A percentile compares a stretch with the other conserved stretches of the same genome.
These are phyloP conservation scores for Cytospora mali DNA, from an alignment of 2,329 filamentous ascomycete species.

Conservation along the genomic window DNA sequence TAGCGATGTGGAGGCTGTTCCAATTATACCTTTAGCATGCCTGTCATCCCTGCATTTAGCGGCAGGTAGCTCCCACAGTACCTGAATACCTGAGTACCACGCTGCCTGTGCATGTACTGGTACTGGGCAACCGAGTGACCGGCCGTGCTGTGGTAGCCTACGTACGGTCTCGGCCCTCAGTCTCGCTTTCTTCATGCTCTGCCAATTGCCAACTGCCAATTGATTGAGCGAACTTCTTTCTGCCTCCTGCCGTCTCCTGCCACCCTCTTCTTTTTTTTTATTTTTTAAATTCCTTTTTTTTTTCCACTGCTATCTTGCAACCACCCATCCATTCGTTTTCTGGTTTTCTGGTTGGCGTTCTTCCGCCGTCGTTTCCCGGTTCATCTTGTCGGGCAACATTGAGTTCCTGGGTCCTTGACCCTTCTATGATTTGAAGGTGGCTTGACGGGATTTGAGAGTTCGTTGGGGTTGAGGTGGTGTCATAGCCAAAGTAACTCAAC, in stretches of 20 bases:
- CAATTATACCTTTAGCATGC: neutral
- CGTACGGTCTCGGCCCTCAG: neutral
- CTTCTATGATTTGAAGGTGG: slow-evolving; percentile 32
- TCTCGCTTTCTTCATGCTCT: neutral
- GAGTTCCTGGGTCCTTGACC: slow-evolving; percentile 15
- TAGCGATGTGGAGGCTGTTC: slow-evolving; percentile 1
- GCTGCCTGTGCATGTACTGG: neutral
- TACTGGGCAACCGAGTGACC: neutral
- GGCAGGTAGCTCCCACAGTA: neutral
- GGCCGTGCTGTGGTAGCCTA: neutral
- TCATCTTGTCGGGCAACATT: neutral
- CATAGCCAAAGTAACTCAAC: neutral
- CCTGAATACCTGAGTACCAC: neutral
- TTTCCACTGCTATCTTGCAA: neutral
- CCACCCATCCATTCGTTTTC: slow-evolving; percentile 2
- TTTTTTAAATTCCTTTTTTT: neutral
- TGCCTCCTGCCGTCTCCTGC: too few species aligned
- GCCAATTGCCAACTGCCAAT: neutral
- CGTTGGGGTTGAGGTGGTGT: neutral
- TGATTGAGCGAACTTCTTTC: neutral
- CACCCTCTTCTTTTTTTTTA: neutral
- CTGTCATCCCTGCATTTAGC: neutral
- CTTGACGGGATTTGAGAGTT: slow-evolving; percentile 11
- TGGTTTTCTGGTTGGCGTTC: slow-evolving; percentile 12
- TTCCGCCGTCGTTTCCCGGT: slow-evolving; percentile 25